These are phyloP conservation scores for Avena atlantica DNA, from an alignment of 176 grass and related monocot species.

Conservation along the genomic window DNA sequence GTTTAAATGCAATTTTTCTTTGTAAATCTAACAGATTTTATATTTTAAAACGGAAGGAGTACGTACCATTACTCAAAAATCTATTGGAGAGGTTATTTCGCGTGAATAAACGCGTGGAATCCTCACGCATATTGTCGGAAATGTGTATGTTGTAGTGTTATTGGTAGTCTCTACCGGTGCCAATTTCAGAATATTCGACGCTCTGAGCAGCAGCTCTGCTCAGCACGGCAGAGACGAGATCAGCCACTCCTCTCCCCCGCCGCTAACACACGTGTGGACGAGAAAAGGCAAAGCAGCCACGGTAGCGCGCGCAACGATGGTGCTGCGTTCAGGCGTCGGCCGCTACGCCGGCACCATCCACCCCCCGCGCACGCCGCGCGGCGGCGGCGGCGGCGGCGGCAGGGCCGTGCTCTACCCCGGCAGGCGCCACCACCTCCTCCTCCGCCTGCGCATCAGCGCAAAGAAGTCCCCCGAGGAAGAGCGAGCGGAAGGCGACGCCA, in stretches of 20 bases:
- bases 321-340: conserved; percentile 23
- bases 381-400: neutral
- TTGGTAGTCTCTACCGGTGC: too few species aligned
- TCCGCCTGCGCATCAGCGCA: conserved; percentile 15
- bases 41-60: too few species aligned
- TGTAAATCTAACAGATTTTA: too few species aligned
- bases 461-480: conserved; percentile 11
- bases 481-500: neutral
- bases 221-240: neutral
- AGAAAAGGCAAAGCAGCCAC: neutral
- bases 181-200: too few species aligned
- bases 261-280: conserved; percentile 46
- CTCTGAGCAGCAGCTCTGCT: too few species aligned
- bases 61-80: too few species aligned
- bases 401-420: too few species aligned
- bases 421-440: neutral
- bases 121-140: too few species aligned
- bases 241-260: neutral
- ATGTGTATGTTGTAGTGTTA: too few species aligned
- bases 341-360: neutral
- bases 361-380: neutral
- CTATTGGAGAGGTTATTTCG: too few species aligned
- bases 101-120: too few species aligned
- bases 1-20: too few species aligned
- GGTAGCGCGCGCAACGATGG: conserved; percentile 31